Base-by-base conservation (phyloP, 176 grass and related monocot species). In the Rhipidocladum racemiflorum region DNA sequence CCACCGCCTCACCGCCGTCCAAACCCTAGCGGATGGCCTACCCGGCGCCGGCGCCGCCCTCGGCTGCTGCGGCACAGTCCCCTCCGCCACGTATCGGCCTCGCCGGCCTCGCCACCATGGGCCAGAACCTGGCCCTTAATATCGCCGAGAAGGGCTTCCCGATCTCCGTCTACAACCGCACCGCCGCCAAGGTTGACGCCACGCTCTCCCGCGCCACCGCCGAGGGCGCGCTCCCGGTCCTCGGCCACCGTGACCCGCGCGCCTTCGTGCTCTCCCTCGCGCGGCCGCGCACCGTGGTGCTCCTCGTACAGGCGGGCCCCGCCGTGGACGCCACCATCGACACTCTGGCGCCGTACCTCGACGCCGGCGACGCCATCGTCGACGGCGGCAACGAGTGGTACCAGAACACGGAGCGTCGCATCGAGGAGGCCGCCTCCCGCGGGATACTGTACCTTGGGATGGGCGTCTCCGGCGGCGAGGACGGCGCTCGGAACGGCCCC, bases 111-210 rank as follows among this genome's bases (percentile, higher is more conserved):
- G 96, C 91, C 17, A 91, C 92, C 79, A 98, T 98, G 96, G 92
- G 91, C 45, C 96, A 99, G 86, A 99, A 91, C 76, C 91, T 99
- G 35, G 92, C 96, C 1, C 89, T 99, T 75, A 95, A 99, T 87
- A 93, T 99, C 79, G 90, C 92, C 16, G 96, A 99, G 75, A 99
- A 87, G 68, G 96, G 92, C 4, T 99, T 95, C 72, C 89, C 96
- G 40, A 91, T 99, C 91, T 95, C 90, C 42, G 89, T 95, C 68
- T 99, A 99, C 89, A 99, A 99, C 82, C 89, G 96, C 76, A 95
- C 92, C 7, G 82, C 87, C 38, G 77, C 92, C 34, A 98, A 98
- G 92, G 93, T 92, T 20, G 91, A 95, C 61, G 88, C 90, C 85
- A 90, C 92, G 23, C 68, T 95, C 54, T 36, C 69, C 76, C 90